phyloP scores from a whole-genome alignment of 345 rosid species.

The Alliaria petiolata region DNA sequence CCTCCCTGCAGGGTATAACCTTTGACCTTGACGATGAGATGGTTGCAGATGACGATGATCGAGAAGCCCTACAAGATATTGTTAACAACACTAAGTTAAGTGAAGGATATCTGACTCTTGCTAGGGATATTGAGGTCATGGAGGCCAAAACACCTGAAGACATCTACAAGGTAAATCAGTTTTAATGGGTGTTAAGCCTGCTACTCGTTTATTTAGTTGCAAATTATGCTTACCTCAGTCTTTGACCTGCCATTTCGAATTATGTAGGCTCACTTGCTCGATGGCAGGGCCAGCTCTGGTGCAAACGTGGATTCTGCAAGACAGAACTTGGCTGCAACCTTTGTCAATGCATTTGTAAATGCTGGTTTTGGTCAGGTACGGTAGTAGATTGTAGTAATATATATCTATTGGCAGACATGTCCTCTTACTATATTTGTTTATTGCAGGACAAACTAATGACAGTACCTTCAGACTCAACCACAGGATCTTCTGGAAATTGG shows the following conservation, averaged over 20 bases:
- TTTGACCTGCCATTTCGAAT: conserved; percentile 5
- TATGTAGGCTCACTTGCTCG: conserved; percentile 88
- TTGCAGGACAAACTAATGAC: conserved; percentile 92
- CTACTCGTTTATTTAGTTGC: neutral
- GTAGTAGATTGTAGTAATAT: neutral
- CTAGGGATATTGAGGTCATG: conserved; percentile 99
- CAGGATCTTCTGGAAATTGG: conserved; percentile 81
- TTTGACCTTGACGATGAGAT: conserved; percentile 78
- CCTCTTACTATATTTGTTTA: conserved; percentile 8
- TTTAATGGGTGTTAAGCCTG: neutral
- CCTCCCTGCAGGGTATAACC: conserved; percentile 55
- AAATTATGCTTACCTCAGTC: neutral
- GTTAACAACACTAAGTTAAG: conserved; percentile 75
- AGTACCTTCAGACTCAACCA: conserved; percentile 66
- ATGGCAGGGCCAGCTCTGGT: conserved; percentile 87
- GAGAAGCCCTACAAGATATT: conserved; percentile 74
- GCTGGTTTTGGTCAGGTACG: conserved; percentile 97
- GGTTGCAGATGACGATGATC: conserved; percentile 66
- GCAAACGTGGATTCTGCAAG: conserved; percentile 90
- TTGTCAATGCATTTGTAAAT: conserved; percentile 98
- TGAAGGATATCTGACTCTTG: conserved; percentile 96
- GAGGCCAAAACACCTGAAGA: conserved; percentile 98
- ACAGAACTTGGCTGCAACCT: conserved; percentile 95
- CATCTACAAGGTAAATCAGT: conserved; percentile 71
- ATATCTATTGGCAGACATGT: neutral